Evolutionary conservation across 805 yeast species (phyloP), one percentile per base, ranked within the genome.

Genomic region (Kodamaea neixiangensis): DNA sequence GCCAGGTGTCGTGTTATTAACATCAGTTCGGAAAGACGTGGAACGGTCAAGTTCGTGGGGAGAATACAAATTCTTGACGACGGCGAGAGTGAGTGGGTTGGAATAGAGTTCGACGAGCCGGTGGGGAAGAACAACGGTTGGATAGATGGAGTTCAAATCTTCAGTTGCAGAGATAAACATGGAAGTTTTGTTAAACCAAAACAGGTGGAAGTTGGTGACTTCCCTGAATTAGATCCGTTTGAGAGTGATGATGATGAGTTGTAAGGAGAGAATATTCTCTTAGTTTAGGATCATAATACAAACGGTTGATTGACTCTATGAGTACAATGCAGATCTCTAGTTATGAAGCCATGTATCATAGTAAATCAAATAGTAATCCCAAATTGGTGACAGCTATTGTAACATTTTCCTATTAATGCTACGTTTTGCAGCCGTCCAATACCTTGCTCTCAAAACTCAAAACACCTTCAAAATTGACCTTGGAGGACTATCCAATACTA

Each of bases 51-150:
- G 51, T 93, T 69, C 60, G 70, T 91, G 11, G 98, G 98, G 2
- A 68, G 67, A 37, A 81, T 93, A 1, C 74, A 81, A 0, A 82
- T 78, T 37, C 79, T 91, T 45, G 84, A 82, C 44, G 55, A 57
- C 20, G 77, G 74, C 2, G 78, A 72, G 33, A 57, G 58, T 15
- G 57, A 68, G 1, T 93, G 97, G 97, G 78, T 88, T 25, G 98
- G 97, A 0, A 79, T 93, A 3, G 88, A 85, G 58, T 83, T 91
- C 49, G 94, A 88, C 58, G 90, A 87, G 57, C 93, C 97, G 0
- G 78, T 80, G 6, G 98, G 98, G 4, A 89, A 87, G 65, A 89
- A 92, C 61, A 82, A 89, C 61, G 98, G 98, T 0, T 68, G 81
- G 17, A 71, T 90, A 37, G 80, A 82, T 33, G 91, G 89, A 0